Conservation (phyloP, 345 rosid species). For the Eucalyptus curtisii region DNA sequence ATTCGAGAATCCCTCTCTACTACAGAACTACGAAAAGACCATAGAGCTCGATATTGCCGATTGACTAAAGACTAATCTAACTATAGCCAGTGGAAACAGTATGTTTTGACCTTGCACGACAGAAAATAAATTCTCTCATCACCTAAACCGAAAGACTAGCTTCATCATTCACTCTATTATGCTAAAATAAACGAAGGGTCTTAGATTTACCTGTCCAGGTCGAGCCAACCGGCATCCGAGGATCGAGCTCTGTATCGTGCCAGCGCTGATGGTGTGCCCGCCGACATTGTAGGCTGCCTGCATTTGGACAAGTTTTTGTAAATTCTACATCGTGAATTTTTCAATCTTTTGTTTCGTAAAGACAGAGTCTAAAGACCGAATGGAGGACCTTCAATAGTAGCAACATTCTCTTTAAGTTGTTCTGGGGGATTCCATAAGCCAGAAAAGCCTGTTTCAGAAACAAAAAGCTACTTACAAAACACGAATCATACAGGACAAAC, state of each 20-base stretch:
- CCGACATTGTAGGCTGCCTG: conserved; percentile 97
- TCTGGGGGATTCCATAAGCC: conserved; percentile 86
- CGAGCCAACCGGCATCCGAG: conserved; percentile 83
- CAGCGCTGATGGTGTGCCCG: conserved; percentile 80
- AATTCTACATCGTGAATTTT: background rate
- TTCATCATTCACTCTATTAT: background rate
- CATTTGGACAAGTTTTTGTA: background rate
- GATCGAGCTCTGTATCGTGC: conserved; percentile 62
- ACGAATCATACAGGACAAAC: background rate
- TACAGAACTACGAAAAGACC: background rate
- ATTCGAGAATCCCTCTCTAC: background rate
- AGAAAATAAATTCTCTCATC: background rate
- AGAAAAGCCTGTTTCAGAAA: conserved; percentile 52
- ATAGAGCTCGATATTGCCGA: background rate
- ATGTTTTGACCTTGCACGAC: background rate
- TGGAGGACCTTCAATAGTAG: conserved; percentile 57
- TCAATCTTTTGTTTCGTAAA: background rate
- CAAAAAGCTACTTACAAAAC: background rate
- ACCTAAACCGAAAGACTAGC: background rate
- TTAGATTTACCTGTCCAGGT: conserved; percentile 68
- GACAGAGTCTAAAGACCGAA: background rate
- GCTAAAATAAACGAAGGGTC: background rate
- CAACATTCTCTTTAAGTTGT: conserved; percentile 69
- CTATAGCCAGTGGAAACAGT: background rate
- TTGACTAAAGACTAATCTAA: background rate